These are phyloP conservation scores for Erodium chrysanthum DNA, from an alignment of 441 rosid genomes.

Conservation along the genomic window DNA sequence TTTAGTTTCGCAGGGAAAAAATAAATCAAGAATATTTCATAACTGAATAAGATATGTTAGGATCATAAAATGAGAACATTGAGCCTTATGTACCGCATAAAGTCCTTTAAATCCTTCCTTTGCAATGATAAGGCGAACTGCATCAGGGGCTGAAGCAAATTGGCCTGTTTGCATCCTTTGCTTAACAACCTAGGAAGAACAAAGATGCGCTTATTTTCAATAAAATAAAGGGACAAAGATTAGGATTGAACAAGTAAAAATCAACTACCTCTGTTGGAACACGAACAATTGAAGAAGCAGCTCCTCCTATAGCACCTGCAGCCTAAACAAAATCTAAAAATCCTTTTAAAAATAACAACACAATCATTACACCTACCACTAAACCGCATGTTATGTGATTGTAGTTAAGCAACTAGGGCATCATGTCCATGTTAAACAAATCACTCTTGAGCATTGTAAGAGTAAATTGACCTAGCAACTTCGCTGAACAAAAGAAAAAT, in stretches of 20 bases:
- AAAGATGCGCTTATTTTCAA: too few relatives aligned
- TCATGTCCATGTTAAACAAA: too few relatives aligned
- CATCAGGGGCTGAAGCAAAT: constrained; percentile 62
- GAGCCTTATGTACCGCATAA: constrained; percentile 51
- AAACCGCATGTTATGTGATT: too few relatives aligned
- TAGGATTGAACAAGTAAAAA: constrained; percentile 5
- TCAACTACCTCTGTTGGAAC: constrained; percentile 80
- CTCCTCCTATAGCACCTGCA: constrained; percentile 90
- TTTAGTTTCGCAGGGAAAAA: background rate
- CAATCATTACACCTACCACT: too few relatives aligned
- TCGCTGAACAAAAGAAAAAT: too few relatives aligned
- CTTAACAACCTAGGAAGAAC: constrained; percentile 58
- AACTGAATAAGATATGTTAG: too few relatives aligned
- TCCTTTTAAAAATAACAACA: too few relatives aligned
- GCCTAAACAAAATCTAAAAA: constrained; percentile 29
- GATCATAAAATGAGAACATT: background rate
- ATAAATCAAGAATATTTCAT: background rate
- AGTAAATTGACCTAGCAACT: too few relatives aligned
- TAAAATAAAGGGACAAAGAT: background rate
- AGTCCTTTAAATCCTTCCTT: constrained; percentile 78
- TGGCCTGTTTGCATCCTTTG: constrained; percentile 91
- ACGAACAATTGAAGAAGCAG: constrained; percentile 88
- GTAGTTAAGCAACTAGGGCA: too few relatives aligned
- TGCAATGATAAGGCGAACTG: constrained; percentile 58
- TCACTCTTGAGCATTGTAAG: too few relatives aligned